Conservation (phyloP, 208 protist species). For the Leishmania gerbilli region DNA sequence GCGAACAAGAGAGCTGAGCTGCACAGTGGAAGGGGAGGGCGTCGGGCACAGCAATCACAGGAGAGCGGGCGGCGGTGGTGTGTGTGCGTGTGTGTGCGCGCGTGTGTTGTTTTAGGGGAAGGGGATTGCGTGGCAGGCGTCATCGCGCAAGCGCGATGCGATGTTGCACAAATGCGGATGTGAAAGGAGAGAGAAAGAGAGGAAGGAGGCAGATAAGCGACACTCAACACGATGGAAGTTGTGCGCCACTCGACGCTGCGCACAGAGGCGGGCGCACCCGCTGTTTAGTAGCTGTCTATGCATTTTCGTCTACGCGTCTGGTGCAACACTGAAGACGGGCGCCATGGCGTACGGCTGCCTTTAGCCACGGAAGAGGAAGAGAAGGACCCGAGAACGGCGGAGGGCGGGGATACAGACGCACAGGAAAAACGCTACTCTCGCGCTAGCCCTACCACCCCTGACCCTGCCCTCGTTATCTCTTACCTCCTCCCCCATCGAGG, state of each 20-base stretch:
- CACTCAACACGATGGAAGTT: neutral
- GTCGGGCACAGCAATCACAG: neutral
- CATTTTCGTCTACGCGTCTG: neutral
- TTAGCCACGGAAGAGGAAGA: neutral
- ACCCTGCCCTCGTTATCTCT: no score
- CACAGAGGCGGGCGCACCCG: neutral
- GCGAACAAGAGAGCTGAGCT: conserved; percentile 12
- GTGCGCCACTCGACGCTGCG: neutral
- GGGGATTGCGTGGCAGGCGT: neutral
- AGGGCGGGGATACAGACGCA: neutral
- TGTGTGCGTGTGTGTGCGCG: neutral
- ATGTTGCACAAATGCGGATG: neutral
- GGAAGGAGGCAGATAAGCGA: neutral
- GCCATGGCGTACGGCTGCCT: neutral
- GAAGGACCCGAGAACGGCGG: neutral
- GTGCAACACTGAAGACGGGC: neutral
- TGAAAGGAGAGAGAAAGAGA: no score
- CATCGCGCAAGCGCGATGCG: neutral
- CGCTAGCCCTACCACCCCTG: neutral
- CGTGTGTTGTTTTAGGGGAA: neutral
- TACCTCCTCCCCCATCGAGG: neutral
- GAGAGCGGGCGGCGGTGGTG: neutral
- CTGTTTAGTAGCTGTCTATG: neutral
- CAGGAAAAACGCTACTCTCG: neutral
- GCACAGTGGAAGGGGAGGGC: neutral